Percentiles rank a stretch among this genome's conserved stretches.
Evolutionary conservation across 2,329 filamentous ascomycete species (phyloP).

Genomic region (Trichophyton mentagrophytes): DNA sequence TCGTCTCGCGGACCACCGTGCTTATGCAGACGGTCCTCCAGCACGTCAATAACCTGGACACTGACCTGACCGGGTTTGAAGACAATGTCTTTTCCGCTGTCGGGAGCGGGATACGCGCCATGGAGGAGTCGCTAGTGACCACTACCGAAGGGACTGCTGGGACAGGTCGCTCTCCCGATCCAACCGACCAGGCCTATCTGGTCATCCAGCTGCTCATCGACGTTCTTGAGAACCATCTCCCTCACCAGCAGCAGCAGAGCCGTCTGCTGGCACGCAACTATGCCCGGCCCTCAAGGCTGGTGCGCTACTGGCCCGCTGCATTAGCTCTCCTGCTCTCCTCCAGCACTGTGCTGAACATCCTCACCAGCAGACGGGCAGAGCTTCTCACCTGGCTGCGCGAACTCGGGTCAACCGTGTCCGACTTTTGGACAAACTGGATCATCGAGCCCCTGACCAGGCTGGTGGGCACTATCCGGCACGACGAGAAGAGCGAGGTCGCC

Average conservation of each 20-base stretch:
- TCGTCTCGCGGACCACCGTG: conserved; percentile 66
- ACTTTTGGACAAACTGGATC: conserved; percentile 97
- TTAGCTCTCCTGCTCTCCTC: conserved; percentile 63
- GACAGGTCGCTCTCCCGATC: conserved; percentile 14
- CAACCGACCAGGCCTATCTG: conserved; percentile 15
- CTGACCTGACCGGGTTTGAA: conserved; percentile 42
- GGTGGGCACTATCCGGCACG: conserved; percentile 83
- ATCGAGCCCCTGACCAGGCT: conserved; percentile 72
- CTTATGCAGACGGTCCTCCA: conserved; percentile 76
- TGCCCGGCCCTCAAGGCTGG: conserved; percentile 59
- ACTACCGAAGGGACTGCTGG: conserved; percentile 26
- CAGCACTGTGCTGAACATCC: conserved; percentile 68
- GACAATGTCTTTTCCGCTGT: conserved; percentile 44
- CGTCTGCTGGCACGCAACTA: conserved; percentile 46
- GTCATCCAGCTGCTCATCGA: conserved; percentile 30
- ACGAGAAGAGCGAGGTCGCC: conserved; percentile 83
- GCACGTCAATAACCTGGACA: conserved; percentile 53
- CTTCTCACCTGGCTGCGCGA: conserved; percentile 69
- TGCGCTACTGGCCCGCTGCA: conserved; percentile 82
- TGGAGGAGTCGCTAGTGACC: conserved; percentile 31
- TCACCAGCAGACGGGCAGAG: conserved; percentile 61
- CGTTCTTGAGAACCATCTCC: conserved; percentile 57
- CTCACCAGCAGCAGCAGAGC: conserved; percentile 50
- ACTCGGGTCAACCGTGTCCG: conserved; percentile 62
- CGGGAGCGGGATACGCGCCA: conserved; percentile 48